Conservation (phyloP, 192 early-diverging fungal genomes). For the Glomus cerebriforme region DNA sequence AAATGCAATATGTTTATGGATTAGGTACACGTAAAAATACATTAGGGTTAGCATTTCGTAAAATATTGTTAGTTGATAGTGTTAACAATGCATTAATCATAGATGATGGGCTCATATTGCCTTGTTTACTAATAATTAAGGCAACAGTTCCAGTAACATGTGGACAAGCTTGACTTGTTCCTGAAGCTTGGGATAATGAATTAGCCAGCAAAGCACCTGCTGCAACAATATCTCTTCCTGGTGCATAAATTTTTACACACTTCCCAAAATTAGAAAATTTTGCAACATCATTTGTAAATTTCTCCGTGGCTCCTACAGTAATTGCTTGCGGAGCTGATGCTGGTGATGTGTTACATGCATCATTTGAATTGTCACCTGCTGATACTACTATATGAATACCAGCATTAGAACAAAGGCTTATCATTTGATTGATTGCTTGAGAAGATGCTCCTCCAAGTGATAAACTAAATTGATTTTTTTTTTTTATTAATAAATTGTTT, state of each 20-base stretch:
- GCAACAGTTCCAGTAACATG: slow-evolving; percentile 59
- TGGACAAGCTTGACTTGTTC: slow-evolving; percentile 64
- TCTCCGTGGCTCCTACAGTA: slow-evolving; percentile 83
- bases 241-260: slow-evolving; percentile 94
- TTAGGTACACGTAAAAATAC: background rate
- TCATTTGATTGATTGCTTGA: slow-evolving; percentile 33
- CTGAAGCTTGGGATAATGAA: slow-evolving; percentile 41
- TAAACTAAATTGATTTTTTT: slow-evolving; percentile 35
- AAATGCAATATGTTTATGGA: no score
- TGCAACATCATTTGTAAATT: slow-evolving; percentile 72
- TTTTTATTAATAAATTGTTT: slow-evolving; percentile 27
- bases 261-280: slow-evolving; percentile 82
- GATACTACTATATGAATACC: slow-evolving; percentile 61
- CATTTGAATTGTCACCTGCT: slow-evolving; percentile 59
- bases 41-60: slow-evolving; percentile 24
- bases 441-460: slow-evolving; percentile 42
- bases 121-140: slow-evolving; percentile 19
- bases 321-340: slow-evolving; percentile 58
- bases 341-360: slow-evolving; percentile 54
- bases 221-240: slow-evolving; percentile 49
- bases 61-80: background rate
- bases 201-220: background rate
- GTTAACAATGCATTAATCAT: background rate
- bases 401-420: slow-evolving; percentile 37
- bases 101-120: background rate